Percentiles rank a stretch among this genome's conserved stretches.
Conservation (phyloP, 352 stramenopile genomes). For the Plasmopara muralis region DNA sequence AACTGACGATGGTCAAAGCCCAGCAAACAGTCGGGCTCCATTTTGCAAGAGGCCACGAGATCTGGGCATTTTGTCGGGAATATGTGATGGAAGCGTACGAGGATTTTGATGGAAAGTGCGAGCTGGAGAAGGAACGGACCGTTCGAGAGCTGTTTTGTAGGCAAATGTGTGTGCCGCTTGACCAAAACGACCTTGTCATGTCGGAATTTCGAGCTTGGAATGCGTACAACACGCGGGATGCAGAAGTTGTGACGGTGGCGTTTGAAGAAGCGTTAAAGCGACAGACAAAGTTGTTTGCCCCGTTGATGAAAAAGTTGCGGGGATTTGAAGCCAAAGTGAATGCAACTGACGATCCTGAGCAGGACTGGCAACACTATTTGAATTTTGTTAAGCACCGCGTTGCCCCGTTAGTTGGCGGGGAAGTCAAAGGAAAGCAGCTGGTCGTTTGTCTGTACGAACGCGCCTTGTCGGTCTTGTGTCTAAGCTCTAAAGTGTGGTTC, state of each 20-base stretch:
- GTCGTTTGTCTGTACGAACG: constrained; percentile 54
- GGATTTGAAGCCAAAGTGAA: constrained; percentile 35
- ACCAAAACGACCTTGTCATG: constrained; percentile 69
- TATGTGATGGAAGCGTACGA: constrained; percentile 28
- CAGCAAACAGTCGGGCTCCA: constrained; percentile 38
- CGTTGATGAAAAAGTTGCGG: constrained; percentile 58
- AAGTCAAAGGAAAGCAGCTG: constrained; percentile 14
- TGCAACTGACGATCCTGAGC: constrained; percentile 13
- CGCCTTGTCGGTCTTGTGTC: constrained; percentile 41
- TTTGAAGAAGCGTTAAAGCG: constrained; percentile 26
- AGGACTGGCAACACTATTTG: constrained; percentile 54
- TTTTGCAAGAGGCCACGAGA: constrained; percentile 50
- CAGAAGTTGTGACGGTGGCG: constrained; percentile 2
- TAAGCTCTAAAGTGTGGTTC: constrained; percentile 48
- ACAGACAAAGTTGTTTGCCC: constrained; percentile 38
- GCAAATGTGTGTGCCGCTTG: constrained; percentile 54
- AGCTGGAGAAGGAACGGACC: constrained; percentile 32
- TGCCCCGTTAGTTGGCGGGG: constrained; percentile 24
- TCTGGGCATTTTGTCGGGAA: constrained; percentile 56
- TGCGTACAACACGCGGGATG: constrained; percentile 47
- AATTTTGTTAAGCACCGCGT: constrained; percentile 56
- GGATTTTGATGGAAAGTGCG: constrained; percentile 7
- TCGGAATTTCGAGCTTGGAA: constrained; percentile 72
- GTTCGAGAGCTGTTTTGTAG: constrained; percentile 36
- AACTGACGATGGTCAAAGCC: constrained; percentile 23